Percentiles rank a stretch among this genome's conserved stretches.
Conservation (phyloP, 1,284 basidiomycete species). For the Boletus mariae region DNA sequence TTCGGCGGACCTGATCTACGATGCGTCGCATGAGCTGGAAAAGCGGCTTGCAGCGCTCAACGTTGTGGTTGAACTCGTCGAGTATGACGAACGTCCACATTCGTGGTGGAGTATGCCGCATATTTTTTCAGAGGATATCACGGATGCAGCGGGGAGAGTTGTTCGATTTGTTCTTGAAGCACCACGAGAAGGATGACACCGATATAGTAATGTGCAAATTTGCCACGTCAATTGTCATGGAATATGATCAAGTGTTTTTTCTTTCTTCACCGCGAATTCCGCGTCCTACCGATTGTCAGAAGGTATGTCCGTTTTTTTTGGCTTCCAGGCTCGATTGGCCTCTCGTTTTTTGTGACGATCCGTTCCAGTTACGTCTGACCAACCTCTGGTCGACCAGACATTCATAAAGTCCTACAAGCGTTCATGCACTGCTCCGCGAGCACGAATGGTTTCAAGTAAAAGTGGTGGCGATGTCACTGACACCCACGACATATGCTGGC, state of each 20-base stretch:
- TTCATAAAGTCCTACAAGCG: too few relatives aligned
- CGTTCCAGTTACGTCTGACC: too few relatives aligned
- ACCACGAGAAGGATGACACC: background rate
- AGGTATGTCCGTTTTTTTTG: too few relatives aligned
- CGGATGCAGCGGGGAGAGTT: background rate
- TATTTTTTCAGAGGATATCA: background rate
- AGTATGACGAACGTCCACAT: slow-evolving; percentile 8
- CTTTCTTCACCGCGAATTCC: too few relatives aligned
- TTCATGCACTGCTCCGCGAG: too few relatives aligned
- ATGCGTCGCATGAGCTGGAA: background rate
- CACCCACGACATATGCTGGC: too few relatives aligned
- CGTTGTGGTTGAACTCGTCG: background rate
- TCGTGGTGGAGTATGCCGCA: slow-evolving; percentile 3
- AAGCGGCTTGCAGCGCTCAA: background rate
- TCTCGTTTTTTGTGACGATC: too few relatives aligned
- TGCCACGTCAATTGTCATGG: background rate
- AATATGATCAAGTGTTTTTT: background rate
- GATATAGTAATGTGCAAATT: background rate
- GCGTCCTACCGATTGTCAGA: too few relatives aligned
- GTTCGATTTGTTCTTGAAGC: background rate
- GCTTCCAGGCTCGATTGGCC: too few relatives aligned
- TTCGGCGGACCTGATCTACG: slow-evolving; percentile 9
- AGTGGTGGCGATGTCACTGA: too few relatives aligned
- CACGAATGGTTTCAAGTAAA: too few relatives aligned
- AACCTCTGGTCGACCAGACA: too few relatives aligned